phyloP scores from a whole-genome alignment of 805 yeast species.

The Saturnispora mendoncae region DNA sequence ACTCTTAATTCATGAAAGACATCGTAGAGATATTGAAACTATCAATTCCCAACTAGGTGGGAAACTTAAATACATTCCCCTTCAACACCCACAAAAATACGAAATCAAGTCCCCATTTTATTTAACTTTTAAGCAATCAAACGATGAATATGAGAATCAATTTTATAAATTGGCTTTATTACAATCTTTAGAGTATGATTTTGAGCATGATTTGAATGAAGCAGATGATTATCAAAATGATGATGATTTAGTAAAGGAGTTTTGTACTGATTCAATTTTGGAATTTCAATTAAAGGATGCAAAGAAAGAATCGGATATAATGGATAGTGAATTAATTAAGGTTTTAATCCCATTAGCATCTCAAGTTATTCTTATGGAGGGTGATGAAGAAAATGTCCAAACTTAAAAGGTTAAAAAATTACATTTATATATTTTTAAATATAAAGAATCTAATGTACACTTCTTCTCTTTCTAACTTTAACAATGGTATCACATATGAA shows the following conservation, averaged over 20 bases:
- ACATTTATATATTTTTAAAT: background rate
- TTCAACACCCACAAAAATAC: slow-evolving; percentile 25
- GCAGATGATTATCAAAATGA: slow-evolving; percentile 21
- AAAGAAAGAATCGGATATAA: slow-evolving; percentile 13
- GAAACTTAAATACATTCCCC: slow-evolving; percentile 18
- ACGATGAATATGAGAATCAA: slow-evolving; percentile 19
- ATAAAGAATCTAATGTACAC: background rate
- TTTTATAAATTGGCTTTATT: slow-evolving; percentile 28
- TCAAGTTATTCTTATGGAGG: slow-evolving; percentile 22
- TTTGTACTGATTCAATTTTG: slow-evolving; percentile 24
- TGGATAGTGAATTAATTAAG: slow-evolving; percentile 24
- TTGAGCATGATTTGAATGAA: slow-evolving; percentile 24
- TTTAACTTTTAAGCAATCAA: slow-evolving; percentile 17
- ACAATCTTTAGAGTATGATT: slow-evolving; percentile 31
- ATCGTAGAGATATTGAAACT: slow-evolving; percentile 26
- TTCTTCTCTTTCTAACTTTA: background rate
- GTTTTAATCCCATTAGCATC: slow-evolving; percentile 31
- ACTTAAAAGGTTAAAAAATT: slow-evolving; percentile 2
- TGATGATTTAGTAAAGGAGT: slow-evolving; percentile 25
- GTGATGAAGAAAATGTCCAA: slow-evolving; percentile 9
- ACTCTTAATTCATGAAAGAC: slow-evolving; percentile 29
- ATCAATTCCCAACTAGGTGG: slow-evolving; percentile 21
- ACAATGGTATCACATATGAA: background rate
- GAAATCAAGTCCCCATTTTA: slow-evolving; percentile 29
- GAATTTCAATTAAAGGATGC: slow-evolving; percentile 16